Evolutionary conservation across 2,329 filamentous ascomycete species (phyloP).

Genomic region (Juglanconis juglandina): DNA sequence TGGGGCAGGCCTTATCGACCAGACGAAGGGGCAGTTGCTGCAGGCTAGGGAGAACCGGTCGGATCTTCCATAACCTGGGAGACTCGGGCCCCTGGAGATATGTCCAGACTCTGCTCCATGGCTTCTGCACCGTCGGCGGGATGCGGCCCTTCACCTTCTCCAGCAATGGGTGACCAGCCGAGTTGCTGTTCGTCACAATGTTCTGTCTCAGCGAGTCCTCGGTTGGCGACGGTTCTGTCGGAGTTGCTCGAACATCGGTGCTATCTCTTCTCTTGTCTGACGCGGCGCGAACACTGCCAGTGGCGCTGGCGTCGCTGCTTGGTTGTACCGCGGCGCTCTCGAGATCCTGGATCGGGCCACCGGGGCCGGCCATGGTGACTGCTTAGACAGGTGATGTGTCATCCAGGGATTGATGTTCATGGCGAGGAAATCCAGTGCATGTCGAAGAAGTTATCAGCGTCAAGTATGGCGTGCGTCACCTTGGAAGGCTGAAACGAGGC

Average conservation of each 20-base stretch:
- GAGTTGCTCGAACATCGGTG: not conserved
- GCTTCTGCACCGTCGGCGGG: not conserved
- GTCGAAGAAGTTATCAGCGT: not conserved
- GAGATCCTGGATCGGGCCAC: not conserved
- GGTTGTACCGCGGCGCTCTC: slow-evolving; percentile 10
- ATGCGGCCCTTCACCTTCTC: slow-evolving; percentile 2
- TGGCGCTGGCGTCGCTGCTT: not conserved
- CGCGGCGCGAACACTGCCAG: not conserved
- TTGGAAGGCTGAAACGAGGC: not conserved
- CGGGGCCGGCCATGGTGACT: slow-evolving; percentile 4
- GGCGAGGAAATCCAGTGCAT: not conserved
- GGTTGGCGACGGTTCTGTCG: slow-evolving; percentile 1
- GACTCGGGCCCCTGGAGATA: slow-evolving; percentile 9
- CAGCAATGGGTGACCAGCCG: not conserved
- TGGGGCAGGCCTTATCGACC: slow-evolving; percentile 7
- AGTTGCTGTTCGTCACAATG: not conserved
- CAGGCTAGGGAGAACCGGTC: slow-evolving; percentile 12
- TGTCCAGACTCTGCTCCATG: not conserved
- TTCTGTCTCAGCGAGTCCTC: not conserved
- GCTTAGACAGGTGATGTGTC: not conserved
- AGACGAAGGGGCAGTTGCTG: slow-evolving; percentile 16
- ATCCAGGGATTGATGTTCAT: not conserved
- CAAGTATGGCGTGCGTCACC: not conserved
- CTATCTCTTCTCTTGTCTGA: not conserved
- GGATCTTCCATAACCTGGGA: slow-evolving; percentile 8